These are phyloP conservation scores for Solanum verrucosum DNA, from an alignment of 257 asterid species.

Conservation along the genomic window DNA sequence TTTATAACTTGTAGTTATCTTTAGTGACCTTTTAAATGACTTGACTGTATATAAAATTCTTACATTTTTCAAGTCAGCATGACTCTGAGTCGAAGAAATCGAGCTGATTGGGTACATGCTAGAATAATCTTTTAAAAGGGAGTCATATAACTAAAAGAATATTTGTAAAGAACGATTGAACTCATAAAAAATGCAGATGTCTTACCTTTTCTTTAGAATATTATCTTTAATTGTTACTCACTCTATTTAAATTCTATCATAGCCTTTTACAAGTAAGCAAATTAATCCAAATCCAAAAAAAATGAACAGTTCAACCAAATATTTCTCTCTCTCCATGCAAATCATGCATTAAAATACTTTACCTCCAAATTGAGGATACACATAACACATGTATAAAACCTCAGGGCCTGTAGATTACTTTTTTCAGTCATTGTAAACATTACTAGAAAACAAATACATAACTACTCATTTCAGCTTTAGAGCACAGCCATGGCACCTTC, in stretches of 20 bases:
- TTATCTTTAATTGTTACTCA: background rate
- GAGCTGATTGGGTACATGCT: background rate
- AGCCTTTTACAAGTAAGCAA: background rate
- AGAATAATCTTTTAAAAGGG: background rate
- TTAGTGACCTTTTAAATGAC: background rate
- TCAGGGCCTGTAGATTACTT: background rate
- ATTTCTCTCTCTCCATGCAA: background rate
- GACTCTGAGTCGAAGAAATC: background rate
- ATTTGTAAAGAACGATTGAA: background rate
- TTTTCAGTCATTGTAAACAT: background rate
- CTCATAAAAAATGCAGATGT: background rate
- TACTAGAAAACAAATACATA: background rate
- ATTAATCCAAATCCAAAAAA: background rate
- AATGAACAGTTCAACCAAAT: background rate
- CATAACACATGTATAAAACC: background rate
- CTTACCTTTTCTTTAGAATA: background rate
- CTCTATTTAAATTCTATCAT: background rate
- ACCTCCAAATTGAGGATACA: background rate
- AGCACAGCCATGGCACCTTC: background rate
- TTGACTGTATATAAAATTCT: background rate
- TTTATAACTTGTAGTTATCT: background rate
- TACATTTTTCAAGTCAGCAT: background rate
- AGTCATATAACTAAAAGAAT: background rate
- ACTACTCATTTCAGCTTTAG: background rate
- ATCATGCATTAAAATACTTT: background rate